These are phyloP conservation scores for Apiotrichum montevideense DNA, from an alignment of 1,284 basidiomycete genomes.

Conservation along the genomic window DNA sequence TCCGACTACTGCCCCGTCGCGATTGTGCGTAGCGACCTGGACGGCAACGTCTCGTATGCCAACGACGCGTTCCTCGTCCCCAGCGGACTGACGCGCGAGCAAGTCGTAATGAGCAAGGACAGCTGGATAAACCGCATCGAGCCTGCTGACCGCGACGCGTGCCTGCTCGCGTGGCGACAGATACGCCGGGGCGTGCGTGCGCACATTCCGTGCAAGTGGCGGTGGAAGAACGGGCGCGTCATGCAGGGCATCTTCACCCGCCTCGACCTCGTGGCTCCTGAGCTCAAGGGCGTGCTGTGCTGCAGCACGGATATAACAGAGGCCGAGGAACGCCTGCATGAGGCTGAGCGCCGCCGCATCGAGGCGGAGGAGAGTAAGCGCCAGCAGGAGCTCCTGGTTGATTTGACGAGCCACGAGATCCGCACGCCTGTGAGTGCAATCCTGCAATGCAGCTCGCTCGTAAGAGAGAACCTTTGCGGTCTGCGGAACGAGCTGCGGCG, in stretches of 20 bases:
- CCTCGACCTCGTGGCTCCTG: constrained; percentile 26
- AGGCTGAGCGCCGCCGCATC: constrained; percentile 33
- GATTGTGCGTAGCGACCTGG: constrained; percentile 30
- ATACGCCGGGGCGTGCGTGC: constrained; percentile 6
- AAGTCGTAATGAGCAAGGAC: neutral
- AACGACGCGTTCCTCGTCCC: constrained; percentile 32
- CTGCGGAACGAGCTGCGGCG: constrained; percentile 15
- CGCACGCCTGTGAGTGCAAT: constrained; percentile 29
- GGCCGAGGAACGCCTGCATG: constrained; percentile 34
- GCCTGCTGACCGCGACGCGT: neutral
- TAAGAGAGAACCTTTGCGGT: constrained; percentile 26
- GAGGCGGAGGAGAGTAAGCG: constrained; percentile 35
- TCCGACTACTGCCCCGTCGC: constrained; percentile 42
- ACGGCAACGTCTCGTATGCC: constrained; percentile 26
- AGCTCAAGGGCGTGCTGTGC: constrained; percentile 31
- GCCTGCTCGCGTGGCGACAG: neutral
- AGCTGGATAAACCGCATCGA: neutral
- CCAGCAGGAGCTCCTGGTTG: constrained; percentile 32
- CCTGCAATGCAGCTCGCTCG: constrained; percentile 28
- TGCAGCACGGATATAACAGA: constrained; percentile 38
- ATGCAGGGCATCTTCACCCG: constrained; percentile 34
- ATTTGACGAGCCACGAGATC: constrained; percentile 34
- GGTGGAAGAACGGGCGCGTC: constrained; percentile 29
- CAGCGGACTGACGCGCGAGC: constrained; percentile 10
- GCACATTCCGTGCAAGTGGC: constrained; percentile 21